Conservation (phyloP, 108 stramenopile species). For the Skeletonema marinoi region DNA sequence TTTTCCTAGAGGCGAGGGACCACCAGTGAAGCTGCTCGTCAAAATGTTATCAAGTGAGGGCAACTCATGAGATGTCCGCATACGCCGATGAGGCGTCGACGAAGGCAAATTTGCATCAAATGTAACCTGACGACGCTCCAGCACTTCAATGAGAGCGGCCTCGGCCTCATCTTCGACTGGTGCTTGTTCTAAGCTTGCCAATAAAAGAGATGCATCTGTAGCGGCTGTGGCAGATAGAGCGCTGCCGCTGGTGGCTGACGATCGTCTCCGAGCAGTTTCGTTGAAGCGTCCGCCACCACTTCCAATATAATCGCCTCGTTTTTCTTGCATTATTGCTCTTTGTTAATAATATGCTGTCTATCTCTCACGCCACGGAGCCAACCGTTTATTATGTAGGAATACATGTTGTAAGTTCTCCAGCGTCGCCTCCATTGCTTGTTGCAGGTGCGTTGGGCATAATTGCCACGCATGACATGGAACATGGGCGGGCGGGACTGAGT, state of each 20-base stretch:
- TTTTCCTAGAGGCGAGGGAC: not conserved
- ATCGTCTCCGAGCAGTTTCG: not conserved
- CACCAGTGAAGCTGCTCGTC: not conserved
- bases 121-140: conserved; percentile 43
- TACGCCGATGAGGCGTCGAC: not conserved
- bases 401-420: too few species aligned
- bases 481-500: too few species aligned
- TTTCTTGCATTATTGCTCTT: not conserved
- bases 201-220: conserved; percentile 16
- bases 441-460: too few species aligned
- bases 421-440: too few species aligned
- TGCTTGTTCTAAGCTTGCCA: conserved; percentile 38
- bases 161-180: conserved; percentile 46
- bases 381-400: too few species aligned
- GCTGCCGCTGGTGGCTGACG: not conserved
- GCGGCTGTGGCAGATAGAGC: not conserved
- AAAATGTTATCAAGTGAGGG: not conserved
- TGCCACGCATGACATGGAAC: too few species aligned
- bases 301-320: not conserved
- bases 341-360: not conserved
- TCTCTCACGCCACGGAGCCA: too few species aligned
- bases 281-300: not conserved
- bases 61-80: not conserved
- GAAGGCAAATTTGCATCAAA: conserved; percentile 6
- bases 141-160: conserved; percentile 38